phyloP scores from a whole-genome alignment of 495 filamentous ascomycete genomes.

The Xylaria grammica region DNA sequence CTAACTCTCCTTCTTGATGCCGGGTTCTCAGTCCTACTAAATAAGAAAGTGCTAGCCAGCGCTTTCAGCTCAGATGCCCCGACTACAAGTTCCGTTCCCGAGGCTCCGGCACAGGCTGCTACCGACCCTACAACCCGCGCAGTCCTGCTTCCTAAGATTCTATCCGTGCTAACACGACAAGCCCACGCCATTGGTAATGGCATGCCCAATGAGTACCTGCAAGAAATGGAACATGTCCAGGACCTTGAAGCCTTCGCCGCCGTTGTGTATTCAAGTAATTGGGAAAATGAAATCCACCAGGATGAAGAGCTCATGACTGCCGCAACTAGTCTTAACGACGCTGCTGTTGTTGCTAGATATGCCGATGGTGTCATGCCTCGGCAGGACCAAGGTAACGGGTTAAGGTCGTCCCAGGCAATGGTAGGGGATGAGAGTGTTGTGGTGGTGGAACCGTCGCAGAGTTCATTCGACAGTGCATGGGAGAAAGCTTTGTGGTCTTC shows the following conservation, averaged over 20 bases:
- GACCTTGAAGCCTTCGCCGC: constrained; percentile 95
- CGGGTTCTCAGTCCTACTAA: constrained; percentile 79
- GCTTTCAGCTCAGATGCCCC: constrained; percentile 66
- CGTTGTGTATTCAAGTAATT: constrained; percentile 92
- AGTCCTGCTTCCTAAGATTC: constrained; percentile 83
- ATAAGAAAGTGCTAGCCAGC: constrained; percentile 75
- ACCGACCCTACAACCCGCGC: constrained; percentile 57
- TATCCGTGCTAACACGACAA: constrained; percentile 85
- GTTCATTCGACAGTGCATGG: constrained; percentile 70
- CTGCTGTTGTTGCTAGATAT: constrained; percentile 14
- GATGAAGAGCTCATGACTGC: constrained; percentile 38
- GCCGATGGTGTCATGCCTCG: constrained; percentile 18
- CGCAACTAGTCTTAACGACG: constrained; percentile 20
- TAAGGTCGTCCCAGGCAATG: constrained; percentile 24
- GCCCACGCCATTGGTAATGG: constrained; percentile 87
- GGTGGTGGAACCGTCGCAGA: constrained; percentile 48
- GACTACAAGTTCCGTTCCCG: constrained; percentile 30
- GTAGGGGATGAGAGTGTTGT: constrained; percentile 49
- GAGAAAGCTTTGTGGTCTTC: constrained; percentile 52
- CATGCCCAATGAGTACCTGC: constrained; percentile 87
- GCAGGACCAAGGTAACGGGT: constrained; percentile 14
- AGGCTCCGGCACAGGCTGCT: constrained; percentile 39
- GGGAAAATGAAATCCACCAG: constrained; percentile 69
- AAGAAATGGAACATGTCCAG: constrained; percentile 77
- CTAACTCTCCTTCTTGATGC: constrained; percentile 85